These are phyloP conservation scores for Lantana camara DNA, from an alignment of 257 asterid species.

Conservation along the genomic window DNA sequence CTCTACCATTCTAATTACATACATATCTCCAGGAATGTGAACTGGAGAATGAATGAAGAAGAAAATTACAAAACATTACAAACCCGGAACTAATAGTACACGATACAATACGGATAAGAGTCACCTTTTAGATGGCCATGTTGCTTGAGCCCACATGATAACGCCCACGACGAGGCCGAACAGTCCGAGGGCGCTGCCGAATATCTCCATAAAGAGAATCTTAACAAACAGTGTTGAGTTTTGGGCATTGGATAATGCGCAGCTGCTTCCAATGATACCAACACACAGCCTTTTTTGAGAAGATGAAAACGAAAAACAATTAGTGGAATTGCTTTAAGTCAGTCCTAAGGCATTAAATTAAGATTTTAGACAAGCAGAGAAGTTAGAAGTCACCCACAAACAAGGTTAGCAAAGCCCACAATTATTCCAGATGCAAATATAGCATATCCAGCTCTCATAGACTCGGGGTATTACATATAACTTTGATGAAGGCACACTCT, in stretches of 20 bases:
- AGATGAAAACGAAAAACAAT: conserved; percentile 1
- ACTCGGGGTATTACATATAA: conserved; percentile 69
- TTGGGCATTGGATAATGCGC: conserved; percentile 80
- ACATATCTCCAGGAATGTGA: background rate
- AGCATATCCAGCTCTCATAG: conserved; percentile 80
- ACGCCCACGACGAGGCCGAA: conserved; percentile 83
- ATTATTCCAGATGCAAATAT: conserved; percentile 83
- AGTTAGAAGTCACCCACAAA: conserved; percentile 62
- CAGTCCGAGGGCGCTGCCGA: conserved; percentile 83
- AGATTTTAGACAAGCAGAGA: conserved; percentile 3
- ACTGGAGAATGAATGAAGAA: background rate
- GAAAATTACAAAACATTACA: conserved; percentile 29
- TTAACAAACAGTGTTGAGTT: conserved; percentile 80
- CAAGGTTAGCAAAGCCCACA: conserved; percentile 86
- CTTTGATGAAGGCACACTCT: conserved; percentile 61
- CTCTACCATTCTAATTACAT: too few relatives aligned
- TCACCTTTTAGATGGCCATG: conserved; percentile 70
- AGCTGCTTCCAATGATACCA: conserved; percentile 85
- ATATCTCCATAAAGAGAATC: conserved; percentile 78
- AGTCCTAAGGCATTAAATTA: background rate
- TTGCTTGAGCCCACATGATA: conserved; percentile 89
- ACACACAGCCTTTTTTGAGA: conserved; percentile 61
- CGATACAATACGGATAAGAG: background rate
- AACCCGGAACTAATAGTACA: conserved; percentile 7
- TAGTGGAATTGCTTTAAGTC: conserved; percentile 5